Evolutionary conservation across 1,284 basidiomycete genomes (phyloP).

Genomic region (Puccinia brachypodii): DNA sequence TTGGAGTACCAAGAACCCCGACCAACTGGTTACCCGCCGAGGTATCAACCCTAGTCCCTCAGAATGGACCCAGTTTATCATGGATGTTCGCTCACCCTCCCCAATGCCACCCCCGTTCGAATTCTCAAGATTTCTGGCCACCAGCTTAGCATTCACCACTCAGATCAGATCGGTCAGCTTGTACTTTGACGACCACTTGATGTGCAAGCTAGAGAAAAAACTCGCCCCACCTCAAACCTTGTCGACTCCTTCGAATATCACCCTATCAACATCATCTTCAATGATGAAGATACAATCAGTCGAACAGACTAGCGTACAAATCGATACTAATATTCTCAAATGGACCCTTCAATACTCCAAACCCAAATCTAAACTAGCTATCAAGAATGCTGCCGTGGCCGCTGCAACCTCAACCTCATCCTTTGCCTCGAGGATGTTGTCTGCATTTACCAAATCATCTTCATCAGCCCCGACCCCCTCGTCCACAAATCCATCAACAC

Average conservation of each 20-base stretch:
- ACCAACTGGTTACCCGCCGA: slow-evolving; percentile 65
- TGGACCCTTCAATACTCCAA: slow-evolving; percentile 55
- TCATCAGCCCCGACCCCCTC: slow-evolving; percentile 54
- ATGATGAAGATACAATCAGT: slow-evolving; percentile 71
- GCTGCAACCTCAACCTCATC: slow-evolving; percentile 62
- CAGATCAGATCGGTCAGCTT: slow-evolving; percentile 74
- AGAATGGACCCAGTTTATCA: slow-evolving; percentile 84
- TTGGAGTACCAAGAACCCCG: slow-evolving; percentile 72
- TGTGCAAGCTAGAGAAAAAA: slow-evolving; percentile 73
- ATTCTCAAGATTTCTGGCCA: slow-evolving; percentile 83
- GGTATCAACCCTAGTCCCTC: slow-evolving; percentile 48
- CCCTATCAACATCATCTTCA: slow-evolving; percentile 58
- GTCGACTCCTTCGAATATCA: slow-evolving; percentile 63
- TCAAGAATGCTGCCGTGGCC: slow-evolving; percentile 55
- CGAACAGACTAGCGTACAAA: slow-evolving; percentile 58
- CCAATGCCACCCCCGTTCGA: slow-evolving; percentile 81
- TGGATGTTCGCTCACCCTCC: slow-evolving; percentile 78
- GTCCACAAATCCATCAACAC: slow-evolving; percentile 50
- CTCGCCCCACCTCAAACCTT: slow-evolving; percentile 65
- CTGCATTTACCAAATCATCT: slow-evolving; percentile 59
- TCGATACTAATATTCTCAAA: slow-evolving; percentile 55
- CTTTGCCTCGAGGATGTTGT: slow-evolving; percentile 72
- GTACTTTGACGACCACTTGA: slow-evolving; percentile 73
- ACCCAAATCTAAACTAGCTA: slow-evolving; percentile 51
- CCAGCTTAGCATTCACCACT: slow-evolving; percentile 91